phyloP scores from a whole-genome alignment of 129 eudicot species.

The Artemisia tridentata region DNA sequence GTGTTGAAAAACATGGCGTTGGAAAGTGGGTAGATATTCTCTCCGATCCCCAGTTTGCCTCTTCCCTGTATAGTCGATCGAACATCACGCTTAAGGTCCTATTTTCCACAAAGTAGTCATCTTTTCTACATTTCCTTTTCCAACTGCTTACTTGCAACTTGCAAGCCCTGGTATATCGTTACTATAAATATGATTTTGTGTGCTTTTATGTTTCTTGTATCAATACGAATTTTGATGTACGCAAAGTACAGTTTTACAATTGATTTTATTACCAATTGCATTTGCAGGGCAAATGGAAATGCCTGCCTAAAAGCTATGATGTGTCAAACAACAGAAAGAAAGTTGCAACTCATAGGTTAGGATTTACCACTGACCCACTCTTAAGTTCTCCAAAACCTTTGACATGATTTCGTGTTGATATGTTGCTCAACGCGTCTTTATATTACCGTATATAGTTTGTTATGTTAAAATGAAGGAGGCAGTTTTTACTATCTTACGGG shows the following conservation, averaged over 20 bases:
- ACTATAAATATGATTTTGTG: not conserved
- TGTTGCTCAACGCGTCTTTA: no score
- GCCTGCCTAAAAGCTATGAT: conserved; percentile 10
- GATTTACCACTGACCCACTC: conserved; percentile 9
- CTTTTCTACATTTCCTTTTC: not conserved
- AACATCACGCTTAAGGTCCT: not conserved
- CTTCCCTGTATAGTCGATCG: not conserved
- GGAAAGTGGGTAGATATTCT: not conserved
- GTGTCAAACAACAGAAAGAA: conserved; percentile 5
- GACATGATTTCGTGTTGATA: not conserved
- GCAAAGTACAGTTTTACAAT: no score
- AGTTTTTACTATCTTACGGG: no score
- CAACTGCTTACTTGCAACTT: not conserved
- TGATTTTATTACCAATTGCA: no score
- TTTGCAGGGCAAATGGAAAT: conserved; percentile 47
- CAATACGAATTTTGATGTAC: no score
- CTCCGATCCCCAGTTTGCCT: conserved; percentile 1
- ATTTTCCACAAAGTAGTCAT: not conserved
- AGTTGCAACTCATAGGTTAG: conserved; percentile 4
- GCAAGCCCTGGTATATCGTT: not conserved
- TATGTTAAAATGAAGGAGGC: no score
- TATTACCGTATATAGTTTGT: no score
- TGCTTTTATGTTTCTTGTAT: not conserved
- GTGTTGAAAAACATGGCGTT: conserved; percentile 1
- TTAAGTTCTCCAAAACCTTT: not conserved